phyloP scores from a whole-genome alignment of 2,329 filamentous ascomycete species.

The Alternaria postmessia region DNA sequence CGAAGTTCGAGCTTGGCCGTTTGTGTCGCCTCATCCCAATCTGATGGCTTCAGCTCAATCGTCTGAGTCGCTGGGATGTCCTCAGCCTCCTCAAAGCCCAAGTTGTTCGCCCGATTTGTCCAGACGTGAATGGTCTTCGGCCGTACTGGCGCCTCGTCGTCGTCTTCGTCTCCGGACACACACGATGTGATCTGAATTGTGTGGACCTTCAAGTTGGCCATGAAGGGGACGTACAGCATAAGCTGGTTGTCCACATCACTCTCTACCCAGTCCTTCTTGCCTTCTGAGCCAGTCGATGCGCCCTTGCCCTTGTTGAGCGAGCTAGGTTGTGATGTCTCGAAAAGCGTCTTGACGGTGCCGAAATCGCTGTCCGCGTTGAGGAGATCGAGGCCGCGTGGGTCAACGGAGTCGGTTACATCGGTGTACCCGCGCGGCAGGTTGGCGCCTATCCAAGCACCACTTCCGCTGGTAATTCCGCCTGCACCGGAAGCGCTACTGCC shows the following conservation, averaged over 20 bases:
- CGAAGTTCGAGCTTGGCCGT: conserved; percentile 69
- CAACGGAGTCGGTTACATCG: conserved; percentile 84
- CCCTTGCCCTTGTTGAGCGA: conserved; percentile 61
- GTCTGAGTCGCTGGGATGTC: conserved; percentile 82
- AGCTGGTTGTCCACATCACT: conserved; percentile 97
- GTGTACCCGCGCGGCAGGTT: conserved; percentile 79
- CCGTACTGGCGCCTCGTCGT: conserved; percentile 79
- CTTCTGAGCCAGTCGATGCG: conserved; percentile 64
- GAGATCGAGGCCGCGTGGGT: conserved; percentile 81
- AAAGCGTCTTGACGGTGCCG: conserved; percentile 76
- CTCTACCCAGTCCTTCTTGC: conserved; percentile 82
- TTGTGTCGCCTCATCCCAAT: conserved; percentile 71
- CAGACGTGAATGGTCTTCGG: conserved; percentile 86
- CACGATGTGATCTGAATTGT: conserved; percentile 86
- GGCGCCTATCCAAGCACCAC: conserved; percentile 74
- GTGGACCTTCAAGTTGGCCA: conserved; percentile 87
- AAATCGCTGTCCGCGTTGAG: conserved; percentile 84
- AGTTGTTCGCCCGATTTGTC: conserved; percentile 85
- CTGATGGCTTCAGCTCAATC: conserved; percentile 74
- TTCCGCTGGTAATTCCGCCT: conserved; percentile 49
- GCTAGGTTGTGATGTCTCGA: conserved; percentile 73
- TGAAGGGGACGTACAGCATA: conserved; percentile 90
- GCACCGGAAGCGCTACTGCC: conserved; percentile 53
- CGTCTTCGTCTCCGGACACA: conserved; percentile 66
- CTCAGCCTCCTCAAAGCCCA: conserved; percentile 95